Evolutionary conservation across 2,329 filamentous ascomycete species (phyloP).

Genomic region (Hortaea sp.): DNA sequence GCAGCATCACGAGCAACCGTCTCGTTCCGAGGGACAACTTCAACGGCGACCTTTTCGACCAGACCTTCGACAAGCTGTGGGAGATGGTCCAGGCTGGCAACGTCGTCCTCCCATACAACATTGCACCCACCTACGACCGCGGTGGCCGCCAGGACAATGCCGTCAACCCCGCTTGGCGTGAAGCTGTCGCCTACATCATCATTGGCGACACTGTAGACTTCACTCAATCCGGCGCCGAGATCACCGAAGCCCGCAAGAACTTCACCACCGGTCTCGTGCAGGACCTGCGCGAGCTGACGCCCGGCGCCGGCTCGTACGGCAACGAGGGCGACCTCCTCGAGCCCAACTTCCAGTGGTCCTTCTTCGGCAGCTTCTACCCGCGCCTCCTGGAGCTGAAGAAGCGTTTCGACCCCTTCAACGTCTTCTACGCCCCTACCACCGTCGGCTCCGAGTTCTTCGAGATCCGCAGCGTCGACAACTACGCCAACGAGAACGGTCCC

Average conservation of each 20-base stretch:
- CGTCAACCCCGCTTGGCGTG: constrained; percentile 8
- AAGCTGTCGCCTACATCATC: constrained; percentile 5
- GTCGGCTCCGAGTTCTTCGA: not conserved
- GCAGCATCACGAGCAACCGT: constrained; percentile 5
- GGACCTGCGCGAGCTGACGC: constrained; percentile 3
- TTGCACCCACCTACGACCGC: not conserved
- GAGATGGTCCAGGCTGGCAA: not conserved
- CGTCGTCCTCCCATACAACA: constrained; percentile 6
- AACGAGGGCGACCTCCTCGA: constrained; percentile 8
- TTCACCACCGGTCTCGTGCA: no score
- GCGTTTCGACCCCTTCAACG: constrained; percentile 3
- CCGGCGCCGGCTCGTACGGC: constrained; percentile 5
- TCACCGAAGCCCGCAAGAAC: no score
- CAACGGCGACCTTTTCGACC: constrained; percentile 4
- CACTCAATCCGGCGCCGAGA: no score
- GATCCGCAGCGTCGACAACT: no score
- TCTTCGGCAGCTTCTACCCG: constrained; percentile 7
- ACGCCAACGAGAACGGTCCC: no score
- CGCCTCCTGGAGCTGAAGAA: constrained; percentile 5
- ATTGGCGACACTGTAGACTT: not conserved
- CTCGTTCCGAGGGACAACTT: constrained; percentile 5
- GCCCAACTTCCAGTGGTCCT: constrained; percentile 6
- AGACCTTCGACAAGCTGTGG: constrained; percentile 2
- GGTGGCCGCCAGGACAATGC: not conserved
- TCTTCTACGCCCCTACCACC: constrained; percentile 4